These are phyloP conservation scores for Phytophthora fragariae DNA, from an alignment of 352 stramenopile genomes.

Conservation along the genomic window DNA sequence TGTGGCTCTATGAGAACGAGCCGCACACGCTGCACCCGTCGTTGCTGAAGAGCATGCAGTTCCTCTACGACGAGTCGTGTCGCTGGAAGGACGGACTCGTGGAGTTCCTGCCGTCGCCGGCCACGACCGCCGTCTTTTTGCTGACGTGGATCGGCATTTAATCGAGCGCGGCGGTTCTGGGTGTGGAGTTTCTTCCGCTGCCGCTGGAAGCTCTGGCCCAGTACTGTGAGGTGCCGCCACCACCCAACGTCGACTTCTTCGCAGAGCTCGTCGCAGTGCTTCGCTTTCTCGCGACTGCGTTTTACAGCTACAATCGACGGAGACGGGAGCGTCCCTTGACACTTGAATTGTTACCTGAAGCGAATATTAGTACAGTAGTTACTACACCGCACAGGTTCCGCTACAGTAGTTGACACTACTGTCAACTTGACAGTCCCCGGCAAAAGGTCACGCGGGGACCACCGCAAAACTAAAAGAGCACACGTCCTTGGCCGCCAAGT, in stretches of 20 bases:
- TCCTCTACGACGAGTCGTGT: constrained; percentile 89
- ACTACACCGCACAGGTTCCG: too few relatives aligned
- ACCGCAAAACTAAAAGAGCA: neutral
- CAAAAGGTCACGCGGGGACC: neutral
- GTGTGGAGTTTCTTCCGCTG: too few relatives aligned
- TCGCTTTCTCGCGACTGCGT: neutral
- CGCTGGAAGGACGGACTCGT: constrained; percentile 67
- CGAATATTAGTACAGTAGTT: too few relatives aligned
- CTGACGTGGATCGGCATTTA: constrained; percentile 72
- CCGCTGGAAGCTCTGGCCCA: neutral
- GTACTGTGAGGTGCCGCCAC: constrained; percentile 1
- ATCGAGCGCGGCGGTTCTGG: neutral
- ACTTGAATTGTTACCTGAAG: neutral
- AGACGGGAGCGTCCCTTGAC: too few relatives aligned
- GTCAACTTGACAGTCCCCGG: neutral
- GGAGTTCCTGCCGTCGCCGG: constrained; percentile 86
- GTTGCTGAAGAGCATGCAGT: constrained; percentile 90
- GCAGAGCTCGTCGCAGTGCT: constrained; percentile 18
- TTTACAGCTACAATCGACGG: too few relatives aligned
- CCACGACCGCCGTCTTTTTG: constrained; percentile 66
- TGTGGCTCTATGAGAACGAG: constrained; percentile 92
- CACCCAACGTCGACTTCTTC: constrained; percentile 10
- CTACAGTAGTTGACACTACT: too few relatives aligned
- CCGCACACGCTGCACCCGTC: constrained; percentile 77
- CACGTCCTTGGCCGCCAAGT: too few relatives aligned